phyloP scores from a whole-genome alignment of 441 rosid genomes.

The Theobroma grandiflorum region DNA sequence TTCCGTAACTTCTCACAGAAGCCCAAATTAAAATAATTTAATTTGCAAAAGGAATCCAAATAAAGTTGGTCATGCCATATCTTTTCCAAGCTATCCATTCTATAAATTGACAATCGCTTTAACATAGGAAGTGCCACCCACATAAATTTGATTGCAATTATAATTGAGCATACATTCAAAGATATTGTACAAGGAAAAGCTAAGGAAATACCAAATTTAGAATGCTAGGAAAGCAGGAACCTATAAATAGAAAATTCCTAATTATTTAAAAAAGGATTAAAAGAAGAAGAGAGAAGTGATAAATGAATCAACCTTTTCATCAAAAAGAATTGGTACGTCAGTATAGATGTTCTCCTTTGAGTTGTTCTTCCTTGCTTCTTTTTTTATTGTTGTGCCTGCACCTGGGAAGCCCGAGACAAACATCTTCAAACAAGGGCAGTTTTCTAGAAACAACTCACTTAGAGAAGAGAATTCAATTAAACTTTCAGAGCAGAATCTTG shows the following conservation, averaged over 20 bases:
- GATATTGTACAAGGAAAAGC: background rate
- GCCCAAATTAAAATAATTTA: background rate
- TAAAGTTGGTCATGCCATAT: slow-evolving; percentile 12
- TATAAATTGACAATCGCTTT: background rate
- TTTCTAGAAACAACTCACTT: background rate
- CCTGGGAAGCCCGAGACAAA: background rate
- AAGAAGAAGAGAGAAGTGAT: background rate
- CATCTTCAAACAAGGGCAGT: background rate
- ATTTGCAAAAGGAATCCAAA: background rate
- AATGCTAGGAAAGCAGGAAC: background rate
- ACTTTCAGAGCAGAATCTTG: background rate
- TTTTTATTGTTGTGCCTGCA: background rate
- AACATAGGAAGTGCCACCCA: background rate
- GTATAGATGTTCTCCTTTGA: background rate
- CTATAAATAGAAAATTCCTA: background rate
- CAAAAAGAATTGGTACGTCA: background rate
- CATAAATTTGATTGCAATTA: background rate
- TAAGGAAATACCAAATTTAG: background rate
- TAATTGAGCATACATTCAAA: background rate
- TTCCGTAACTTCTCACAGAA: background rate
- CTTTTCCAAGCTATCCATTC: slow-evolving; percentile 1
- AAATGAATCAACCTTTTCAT: background rate
- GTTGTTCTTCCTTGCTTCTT: background rate
- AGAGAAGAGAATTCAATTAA: background rate
- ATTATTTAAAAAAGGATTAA: background rate